phyloP scores from a whole-genome alignment of 2,329 filamentous ascomycete genomes.

The Sporothrix variecibatus region DNA sequence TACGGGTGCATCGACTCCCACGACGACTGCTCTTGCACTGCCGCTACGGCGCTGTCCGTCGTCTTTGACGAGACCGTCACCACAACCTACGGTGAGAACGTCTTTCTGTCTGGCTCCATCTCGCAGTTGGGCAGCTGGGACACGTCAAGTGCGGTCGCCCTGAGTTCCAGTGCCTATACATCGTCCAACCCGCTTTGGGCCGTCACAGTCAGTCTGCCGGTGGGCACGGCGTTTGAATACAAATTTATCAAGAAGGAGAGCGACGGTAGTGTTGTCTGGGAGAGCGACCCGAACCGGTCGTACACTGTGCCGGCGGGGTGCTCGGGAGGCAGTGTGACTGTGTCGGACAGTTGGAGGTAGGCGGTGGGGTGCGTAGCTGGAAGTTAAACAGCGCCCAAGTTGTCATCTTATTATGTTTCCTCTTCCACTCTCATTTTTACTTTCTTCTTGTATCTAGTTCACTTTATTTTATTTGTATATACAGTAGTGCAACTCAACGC shows the following conservation, averaged over 20 bases:
- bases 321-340: neutral
- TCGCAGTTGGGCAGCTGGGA: conserved; percentile 65
- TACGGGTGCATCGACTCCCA: neutral
- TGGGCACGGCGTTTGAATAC: conserved; percentile 62
- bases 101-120: conserved; percentile 65
- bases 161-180: conserved; percentile 63
- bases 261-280: conserved; percentile 62
- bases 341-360: conserved; percentile 24
- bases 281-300: conserved; percentile 58
- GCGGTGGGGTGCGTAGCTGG: neutral
- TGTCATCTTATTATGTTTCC: neutral
- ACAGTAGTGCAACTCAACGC: neutral
- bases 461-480: neutral
- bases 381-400: too few relatives aligned
- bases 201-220: conserved; percentile 54
- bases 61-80: conserved; percentile 62
- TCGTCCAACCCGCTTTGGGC: conserved; percentile 63
- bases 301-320: conserved; percentile 37
- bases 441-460: neutral
- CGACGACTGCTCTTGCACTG: conserved; percentile 13
- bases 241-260: conserved; percentile 66
- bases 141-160: conserved; percentile 52
- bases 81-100: conserved; percentile 62
- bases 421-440: neutral
- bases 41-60: conserved; percentile 56